A percentile compares a stretch with the other conserved stretches of the same genome.
Conservation (phyloP, 768 basidiomycete genomes). For the Kwoniella pini region DNA sequence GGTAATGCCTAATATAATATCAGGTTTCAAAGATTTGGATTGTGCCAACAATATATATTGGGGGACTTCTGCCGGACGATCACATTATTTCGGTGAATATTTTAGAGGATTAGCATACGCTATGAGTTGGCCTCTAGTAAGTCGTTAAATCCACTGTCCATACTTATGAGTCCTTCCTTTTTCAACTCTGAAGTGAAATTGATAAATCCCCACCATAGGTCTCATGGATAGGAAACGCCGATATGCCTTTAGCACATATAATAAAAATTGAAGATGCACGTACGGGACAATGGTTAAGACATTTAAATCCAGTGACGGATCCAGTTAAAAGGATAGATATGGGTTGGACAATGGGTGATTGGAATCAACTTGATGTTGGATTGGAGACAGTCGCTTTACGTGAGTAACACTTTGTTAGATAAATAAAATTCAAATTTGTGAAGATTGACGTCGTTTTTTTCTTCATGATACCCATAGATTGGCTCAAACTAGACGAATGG, state of each 20-base stretch:
- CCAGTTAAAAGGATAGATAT: conserved; percentile 53
- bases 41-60: conserved; percentile 55
- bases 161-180: too few species aligned
- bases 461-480: conserved; percentile 38
- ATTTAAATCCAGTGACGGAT: conserved; percentile 52
- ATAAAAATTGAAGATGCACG: conserved; percentile 55
- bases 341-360: conserved; percentile 56
- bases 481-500: conserved; percentile 54
- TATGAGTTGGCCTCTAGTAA: conserved; percentile 55
- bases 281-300: conserved; percentile 55
- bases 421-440: too few species aligned
- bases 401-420: too few species aligned
- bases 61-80: conserved; percentile 53
- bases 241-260: conserved; percentile 53
- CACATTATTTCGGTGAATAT: conserved; percentile 54
- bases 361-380: conserved; percentile 53
- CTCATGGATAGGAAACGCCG: conserved; percentile 55
- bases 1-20: conserved; percentile 55
- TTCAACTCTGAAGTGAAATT: too few species aligned
- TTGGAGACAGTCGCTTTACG: conserved; percentile 53
- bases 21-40: conserved; percentile 51
- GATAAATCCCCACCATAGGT: too few species aligned
- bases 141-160: conserved; percentile 4
- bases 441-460: not conserved
- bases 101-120: conserved; percentile 55